Evolutionary conservation across 345 rosid genomes (phyloP).

Genomic region (Brassica juncea): DNA sequence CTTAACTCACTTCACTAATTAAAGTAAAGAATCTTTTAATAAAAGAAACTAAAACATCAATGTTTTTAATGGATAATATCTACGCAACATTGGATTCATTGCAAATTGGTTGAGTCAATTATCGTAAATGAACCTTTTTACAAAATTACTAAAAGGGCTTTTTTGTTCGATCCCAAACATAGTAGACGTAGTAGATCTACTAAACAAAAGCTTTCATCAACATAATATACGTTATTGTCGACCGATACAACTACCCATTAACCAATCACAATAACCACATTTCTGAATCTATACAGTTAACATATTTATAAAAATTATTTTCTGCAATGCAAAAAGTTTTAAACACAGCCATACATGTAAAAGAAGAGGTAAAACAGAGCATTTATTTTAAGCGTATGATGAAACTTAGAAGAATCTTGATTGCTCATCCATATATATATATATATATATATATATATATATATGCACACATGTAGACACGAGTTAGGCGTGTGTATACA

Average conservation of each 20-base stretch:
- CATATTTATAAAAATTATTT: background rate
- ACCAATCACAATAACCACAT: background rate
- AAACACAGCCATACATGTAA: slow-evolving; percentile 10
- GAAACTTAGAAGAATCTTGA: background rate
- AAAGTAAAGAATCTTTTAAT: background rate
- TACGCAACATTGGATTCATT: background rate
- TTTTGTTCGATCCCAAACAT: background rate
- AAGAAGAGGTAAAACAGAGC: slow-evolving; percentile 1
- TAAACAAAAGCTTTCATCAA: background rate
- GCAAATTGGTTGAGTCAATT: background rate
- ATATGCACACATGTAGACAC: slow-evolving; percentile 10
- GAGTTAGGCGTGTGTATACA: background rate
- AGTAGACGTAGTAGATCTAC: background rate
- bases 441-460: slow-evolving; percentile 14
- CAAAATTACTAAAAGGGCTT: background rate
- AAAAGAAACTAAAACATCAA: background rate
- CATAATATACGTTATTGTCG: background rate
- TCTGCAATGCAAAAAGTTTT: background rate
- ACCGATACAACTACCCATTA: background rate
- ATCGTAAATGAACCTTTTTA: background rate
- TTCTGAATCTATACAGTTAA: background rate
- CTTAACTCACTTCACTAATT: background rate
- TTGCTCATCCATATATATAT: slow-evolving; percentile 15
- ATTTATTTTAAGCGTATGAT: background rate
- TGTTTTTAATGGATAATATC: background rate